Base-by-base conservation (phyloP, 1,284 basidiomycete species). In the Cryptococcus wingfieldii region DNA sequence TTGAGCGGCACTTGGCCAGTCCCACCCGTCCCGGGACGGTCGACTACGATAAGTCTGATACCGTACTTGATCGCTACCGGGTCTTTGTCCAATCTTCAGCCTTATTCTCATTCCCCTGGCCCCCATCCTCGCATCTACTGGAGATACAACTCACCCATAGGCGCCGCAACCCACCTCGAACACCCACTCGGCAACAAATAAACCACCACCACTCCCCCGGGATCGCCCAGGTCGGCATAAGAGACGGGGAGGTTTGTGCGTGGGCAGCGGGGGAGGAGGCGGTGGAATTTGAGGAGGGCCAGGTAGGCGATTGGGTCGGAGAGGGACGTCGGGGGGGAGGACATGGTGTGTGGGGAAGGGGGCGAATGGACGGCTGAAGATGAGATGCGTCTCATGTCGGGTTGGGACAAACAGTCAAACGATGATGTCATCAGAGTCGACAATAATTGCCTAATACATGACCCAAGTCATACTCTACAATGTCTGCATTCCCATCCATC, bases 11-110 rank as follows among this genome's bases (percentile, higher is more conserved):
- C 71, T 38, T 60, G 55, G 0, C 68, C 68, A 1, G 67, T 70
- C 2, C 66, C 72, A 3, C 74, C 74, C 13, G 65, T 61, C 7
- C 74, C 74, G 1, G 74, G 74, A 23, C 72, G 57, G 56, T 76
- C 74, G 5, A 76, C 63, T 1, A 67, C 64, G 37, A 76, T 69
- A n/a, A 75, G 51, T 13, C 74, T 55, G 12, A 76, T 55, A 8
- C 68, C 64, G 56, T 71, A 71, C 9, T 58, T 54, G 10, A 54
- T 60, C 1, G 68, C 65, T 8, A 74, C 56, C 0, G 74, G 74
- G 54, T 76, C 74, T 76, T 23, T 18, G 47, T 23, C 14, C 23
- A 19, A 23, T 23, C 23, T 23, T 50, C 7, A n/a, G 31, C 16
- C 37, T 10, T 34, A 28, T 25, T 38, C n/a, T 38, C 47, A 31